Conservation (phyloP, 2,329 filamentous ascomycete species). For the Mycocentrospora acerina region DNA sequence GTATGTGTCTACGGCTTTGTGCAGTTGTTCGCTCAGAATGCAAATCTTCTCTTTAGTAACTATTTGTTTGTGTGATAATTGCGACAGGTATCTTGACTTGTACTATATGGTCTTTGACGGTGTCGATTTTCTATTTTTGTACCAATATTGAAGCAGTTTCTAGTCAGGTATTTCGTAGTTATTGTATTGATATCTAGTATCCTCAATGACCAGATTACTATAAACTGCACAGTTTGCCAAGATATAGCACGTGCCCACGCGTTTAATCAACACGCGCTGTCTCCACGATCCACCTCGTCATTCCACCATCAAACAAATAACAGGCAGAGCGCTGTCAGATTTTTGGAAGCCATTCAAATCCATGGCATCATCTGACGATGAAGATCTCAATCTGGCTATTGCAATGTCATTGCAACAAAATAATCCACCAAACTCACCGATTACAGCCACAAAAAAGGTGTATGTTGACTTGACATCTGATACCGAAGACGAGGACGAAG, state of each 20-base stretch:
- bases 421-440: neutral
- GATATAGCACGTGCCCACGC: constrained; percentile 17
- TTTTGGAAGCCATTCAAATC: neutral
- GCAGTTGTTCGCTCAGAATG: too few species aligned
- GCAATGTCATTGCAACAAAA: constrained; percentile 32
- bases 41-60: too few species aligned
- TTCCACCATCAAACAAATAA: too few species aligned
- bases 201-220: too few species aligned
- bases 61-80: too few species aligned
- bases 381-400: constrained; percentile 30
- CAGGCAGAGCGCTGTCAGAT: neutral
- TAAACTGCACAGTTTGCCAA: neutral
- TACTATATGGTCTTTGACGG: too few species aligned
- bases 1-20: too few species aligned
- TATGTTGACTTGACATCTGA: constrained; percentile 21
- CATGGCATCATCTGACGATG: constrained; percentile 31
- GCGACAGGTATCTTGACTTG: too few species aligned
- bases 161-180: too few species aligned
- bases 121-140: too few species aligned
- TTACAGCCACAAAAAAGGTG: constrained; percentile 1
- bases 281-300: neutral
- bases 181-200: too few species aligned
- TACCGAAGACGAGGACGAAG: constrained; percentile 21
- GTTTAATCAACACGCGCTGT: constrained; percentile 14
- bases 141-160: too few species aligned